These are phyloP conservation scores for Epichloe gansuensis DNA, from an alignment of 2,329 filamentous ascomycete genomes.

Conservation along the genomic window DNA sequence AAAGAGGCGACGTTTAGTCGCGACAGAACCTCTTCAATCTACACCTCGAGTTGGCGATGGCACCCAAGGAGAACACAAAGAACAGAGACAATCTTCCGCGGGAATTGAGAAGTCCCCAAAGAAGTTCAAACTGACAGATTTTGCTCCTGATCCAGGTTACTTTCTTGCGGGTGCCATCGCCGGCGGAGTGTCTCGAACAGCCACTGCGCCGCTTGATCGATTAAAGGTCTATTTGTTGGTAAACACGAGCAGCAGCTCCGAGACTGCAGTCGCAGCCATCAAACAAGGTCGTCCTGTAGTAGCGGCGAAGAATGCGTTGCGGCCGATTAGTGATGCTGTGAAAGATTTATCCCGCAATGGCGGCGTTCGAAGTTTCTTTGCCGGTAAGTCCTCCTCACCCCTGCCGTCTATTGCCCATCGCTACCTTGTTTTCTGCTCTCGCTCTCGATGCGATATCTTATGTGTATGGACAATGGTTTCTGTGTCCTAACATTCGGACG, in stretches of 20 bases:
- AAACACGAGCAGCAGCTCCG: slow-evolving; percentile 47
- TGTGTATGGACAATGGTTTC: neutral
- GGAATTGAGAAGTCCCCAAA: slow-evolving; percentile 20
- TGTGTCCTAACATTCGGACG: neutral
- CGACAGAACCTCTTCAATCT: slow-evolving; percentile 11
- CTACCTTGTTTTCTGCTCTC: neutral
- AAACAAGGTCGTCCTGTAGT: slow-evolving; percentile 55
- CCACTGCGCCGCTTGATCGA: slow-evolving; percentile 89
- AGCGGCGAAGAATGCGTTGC: slow-evolving; percentile 51
- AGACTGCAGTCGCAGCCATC: slow-evolving; percentile 48
- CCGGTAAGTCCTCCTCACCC: slow-evolving; percentile 45
- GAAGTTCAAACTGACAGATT: slow-evolving; percentile 47
- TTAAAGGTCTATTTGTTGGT: slow-evolving; percentile 96
- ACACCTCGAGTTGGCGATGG: slow-evolving; percentile 20
- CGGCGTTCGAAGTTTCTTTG: slow-evolving; percentile 80
- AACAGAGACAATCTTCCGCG: slow-evolving; percentile 20
- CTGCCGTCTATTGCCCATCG: neutral
- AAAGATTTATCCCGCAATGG: slow-evolving; percentile 75
- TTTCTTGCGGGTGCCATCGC: slow-evolving; percentile 92
- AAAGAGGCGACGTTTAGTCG: slow-evolving; percentile 13
- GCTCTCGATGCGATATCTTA: neutral
- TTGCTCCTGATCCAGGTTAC: slow-evolving; percentile 86
- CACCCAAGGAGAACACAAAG: slow-evolving; percentile 17
- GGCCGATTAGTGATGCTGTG: slow-evolving; percentile 59
- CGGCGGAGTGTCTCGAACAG: slow-evolving; percentile 87